These are phyloP conservation scores for Ammopiptanthus mongolicus DNA, from an alignment of 306 rosid species.

Conservation along the genomic window DNA sequence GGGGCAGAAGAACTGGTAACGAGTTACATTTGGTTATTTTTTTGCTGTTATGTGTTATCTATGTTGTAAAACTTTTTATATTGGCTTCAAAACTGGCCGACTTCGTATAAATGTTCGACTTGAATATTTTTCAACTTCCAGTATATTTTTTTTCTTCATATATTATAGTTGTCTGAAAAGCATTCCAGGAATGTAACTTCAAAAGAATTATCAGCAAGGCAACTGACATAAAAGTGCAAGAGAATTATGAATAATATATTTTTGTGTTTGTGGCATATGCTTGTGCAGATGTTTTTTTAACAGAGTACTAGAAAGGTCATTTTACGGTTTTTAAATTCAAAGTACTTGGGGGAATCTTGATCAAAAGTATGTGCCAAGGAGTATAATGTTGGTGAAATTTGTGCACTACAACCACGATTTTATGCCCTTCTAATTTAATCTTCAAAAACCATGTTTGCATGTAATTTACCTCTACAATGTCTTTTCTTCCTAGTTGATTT, in stretches of 20 bases:
- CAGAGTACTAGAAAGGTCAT: neutral
- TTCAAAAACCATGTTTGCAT: neutral
- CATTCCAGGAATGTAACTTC: neutral
- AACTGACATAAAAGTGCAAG: neutral
- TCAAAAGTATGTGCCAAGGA: neutral
- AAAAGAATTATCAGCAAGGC: neutral
- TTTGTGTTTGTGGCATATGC: neutral
- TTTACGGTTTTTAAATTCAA: neutral
- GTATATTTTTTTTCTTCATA: neutral
- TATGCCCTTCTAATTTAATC: neutral
- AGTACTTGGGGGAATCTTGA: neutral
- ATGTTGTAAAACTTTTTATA: neutral
- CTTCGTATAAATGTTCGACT: neutral
- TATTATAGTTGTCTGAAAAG: neutral
- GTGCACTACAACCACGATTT: neutral
- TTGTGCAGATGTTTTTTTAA: neutral
- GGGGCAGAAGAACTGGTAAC: constrained; percentile 62
- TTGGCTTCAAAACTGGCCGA: neutral
- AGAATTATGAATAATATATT: neutral
- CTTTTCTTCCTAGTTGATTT: neutral
- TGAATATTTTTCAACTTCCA: neutral
- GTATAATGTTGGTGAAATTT: neutral
- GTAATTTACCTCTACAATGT: neutral
- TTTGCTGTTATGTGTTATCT: neutral
- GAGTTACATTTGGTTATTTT: neutral